Evolutionary conservation across 202 grass and related monocot species (phyloP), one percentile per base, ranked within the genome.

Genomic region (Alloteropsis angusta): DNA sequence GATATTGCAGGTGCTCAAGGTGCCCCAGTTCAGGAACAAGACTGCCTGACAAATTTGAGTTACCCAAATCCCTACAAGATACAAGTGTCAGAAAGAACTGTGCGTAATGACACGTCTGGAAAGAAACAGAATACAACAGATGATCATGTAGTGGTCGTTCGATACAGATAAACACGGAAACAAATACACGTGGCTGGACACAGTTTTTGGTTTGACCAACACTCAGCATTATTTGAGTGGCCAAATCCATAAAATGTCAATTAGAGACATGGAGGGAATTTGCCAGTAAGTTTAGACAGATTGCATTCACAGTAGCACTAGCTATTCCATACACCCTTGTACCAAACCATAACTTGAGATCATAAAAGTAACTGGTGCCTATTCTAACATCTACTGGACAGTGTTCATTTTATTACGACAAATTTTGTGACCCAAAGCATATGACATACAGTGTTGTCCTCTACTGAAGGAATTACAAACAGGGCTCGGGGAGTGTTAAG

Each of bases 1-100:
- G 37, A 86, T 87, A 91, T 65, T 95, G 92, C 32, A 95, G 70
- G 85, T 87, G 81, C 70, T 91, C 84, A 25, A 95, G 83, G 67
- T 57, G 74, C 46, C 68, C 86, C 75, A 95, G 75, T 72, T 89
- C 86, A 78, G 84, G 43, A 68, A 87, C 82, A 80, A 95, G 84
- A 77, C 46, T 66, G 5, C 89, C 89, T 16, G 86, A 85, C 60
- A 95, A 89, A 91, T 95, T 89, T 72, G 86, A 95, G 83, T 80
- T 85, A 41, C 84, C 92, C 77, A 95, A 71, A 88, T 92, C 86
- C 77, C 92, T 91, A 79, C 42, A 83, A 67, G 57, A 74, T 53
- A 75, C 13, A 41, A 34, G 32, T 25, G 48, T 73, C 26, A 54
- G 61, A 42, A 26, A 68, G 36, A 35, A 53, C 25, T 18, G 65